These are phyloP conservation scores for Hysterangium stoloniferum DNA, from an alignment of 768 basidiomycete genomes.

Conservation along the genomic window DNA sequence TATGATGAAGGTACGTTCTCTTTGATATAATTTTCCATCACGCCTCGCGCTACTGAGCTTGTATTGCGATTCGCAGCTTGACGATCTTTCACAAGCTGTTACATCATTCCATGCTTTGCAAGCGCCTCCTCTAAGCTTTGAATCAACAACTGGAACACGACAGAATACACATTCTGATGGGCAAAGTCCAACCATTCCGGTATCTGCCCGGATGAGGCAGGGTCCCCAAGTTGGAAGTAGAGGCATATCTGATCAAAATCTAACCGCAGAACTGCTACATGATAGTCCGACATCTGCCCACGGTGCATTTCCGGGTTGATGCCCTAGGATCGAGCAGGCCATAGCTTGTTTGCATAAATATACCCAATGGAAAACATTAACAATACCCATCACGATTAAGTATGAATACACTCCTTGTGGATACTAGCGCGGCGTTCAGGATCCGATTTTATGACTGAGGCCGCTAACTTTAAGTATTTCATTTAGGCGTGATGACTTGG, in stretches of 20 bases:
- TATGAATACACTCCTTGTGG: too few relatives aligned
- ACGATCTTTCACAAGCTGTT: constrained; percentile 35
- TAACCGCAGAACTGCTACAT: not conserved
- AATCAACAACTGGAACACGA: not conserved
- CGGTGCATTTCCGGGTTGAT: too few relatives aligned
- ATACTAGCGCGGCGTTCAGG: too few relatives aligned
- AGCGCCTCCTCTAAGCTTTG: constrained; percentile 7
- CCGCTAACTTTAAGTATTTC: too few relatives aligned
- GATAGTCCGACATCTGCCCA: not conserved
- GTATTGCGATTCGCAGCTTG: constrained; percentile 37
- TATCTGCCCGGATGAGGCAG: not conserved
- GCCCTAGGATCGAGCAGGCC: too few relatives aligned
- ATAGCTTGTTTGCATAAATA: too few relatives aligned
- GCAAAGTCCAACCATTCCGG: not conserved
- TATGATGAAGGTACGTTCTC: constrained; percentile 57
- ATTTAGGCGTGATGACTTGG: too few relatives aligned
- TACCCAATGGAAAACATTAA: too few relatives aligned
- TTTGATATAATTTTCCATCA: constrained; percentile 5
- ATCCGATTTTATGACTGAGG: too few relatives aligned
- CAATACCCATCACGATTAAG: too few relatives aligned
- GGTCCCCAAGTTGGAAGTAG: not conserved
- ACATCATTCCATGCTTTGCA: constrained; percentile 10
- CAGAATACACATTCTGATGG: not conserved
- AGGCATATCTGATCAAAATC: not conserved
- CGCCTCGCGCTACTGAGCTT: constrained; percentile 4